A percentile compares a stretch with the other conserved stretches of the same genome.
Conservation (phyloP, 768 basidiomycete species). For the Cyclocybe cylindracea region DNA sequence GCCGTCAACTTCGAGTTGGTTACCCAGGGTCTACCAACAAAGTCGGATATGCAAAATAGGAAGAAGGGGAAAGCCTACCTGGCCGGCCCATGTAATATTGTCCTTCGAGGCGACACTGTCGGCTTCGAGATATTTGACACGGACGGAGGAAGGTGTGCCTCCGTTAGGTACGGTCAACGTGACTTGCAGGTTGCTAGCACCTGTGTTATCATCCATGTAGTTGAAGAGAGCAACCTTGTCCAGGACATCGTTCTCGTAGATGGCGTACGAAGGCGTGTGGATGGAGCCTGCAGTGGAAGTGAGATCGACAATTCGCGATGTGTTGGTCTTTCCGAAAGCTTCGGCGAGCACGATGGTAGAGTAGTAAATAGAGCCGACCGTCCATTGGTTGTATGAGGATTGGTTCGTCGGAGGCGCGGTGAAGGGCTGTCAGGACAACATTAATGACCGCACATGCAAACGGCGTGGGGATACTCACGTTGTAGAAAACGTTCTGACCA, state of each 20-base stretch:
- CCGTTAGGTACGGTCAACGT: slow-evolving; percentile 50
- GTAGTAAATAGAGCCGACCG: slow-evolving; percentile 74
- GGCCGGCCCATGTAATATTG: slow-evolving; percentile 79
- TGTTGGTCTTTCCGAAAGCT: slow-evolving; percentile 64
- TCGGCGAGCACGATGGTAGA: slow-evolving; percentile 72
- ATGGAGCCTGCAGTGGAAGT: slow-evolving; percentile 48
- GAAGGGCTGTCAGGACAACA: slow-evolving; percentile 50
- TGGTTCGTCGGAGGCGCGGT: slow-evolving; percentile 59
- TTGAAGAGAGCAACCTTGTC: slow-evolving; percentile 72
- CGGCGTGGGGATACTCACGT: slow-evolving; percentile 40
- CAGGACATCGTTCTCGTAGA: slow-evolving; percentile 71
- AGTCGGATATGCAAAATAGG: neutral
- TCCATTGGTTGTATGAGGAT: slow-evolving; percentile 65
- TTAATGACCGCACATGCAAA: slow-evolving; percentile 7
- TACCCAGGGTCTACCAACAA: slow-evolving; percentile 54
- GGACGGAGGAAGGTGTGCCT: slow-evolving; percentile 46
- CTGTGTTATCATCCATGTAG: slow-evolving; percentile 62
- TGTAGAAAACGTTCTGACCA: slow-evolving; percentile 70
- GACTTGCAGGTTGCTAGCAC: slow-evolving; percentile 46
- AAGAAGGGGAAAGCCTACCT: slow-evolving; percentile 39
- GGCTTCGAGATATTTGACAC: slow-evolving; percentile 62
- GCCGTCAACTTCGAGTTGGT: slow-evolving; percentile 66
- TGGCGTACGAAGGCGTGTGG: slow-evolving; percentile 67
- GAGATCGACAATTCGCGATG: slow-evolving; percentile 69
- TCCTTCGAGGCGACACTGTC: slow-evolving; percentile 56